Evolutionary conservation across 225 moss, liverwort and hornwort genomes (phyloP).

Genomic region (Asterella californica): DNA sequence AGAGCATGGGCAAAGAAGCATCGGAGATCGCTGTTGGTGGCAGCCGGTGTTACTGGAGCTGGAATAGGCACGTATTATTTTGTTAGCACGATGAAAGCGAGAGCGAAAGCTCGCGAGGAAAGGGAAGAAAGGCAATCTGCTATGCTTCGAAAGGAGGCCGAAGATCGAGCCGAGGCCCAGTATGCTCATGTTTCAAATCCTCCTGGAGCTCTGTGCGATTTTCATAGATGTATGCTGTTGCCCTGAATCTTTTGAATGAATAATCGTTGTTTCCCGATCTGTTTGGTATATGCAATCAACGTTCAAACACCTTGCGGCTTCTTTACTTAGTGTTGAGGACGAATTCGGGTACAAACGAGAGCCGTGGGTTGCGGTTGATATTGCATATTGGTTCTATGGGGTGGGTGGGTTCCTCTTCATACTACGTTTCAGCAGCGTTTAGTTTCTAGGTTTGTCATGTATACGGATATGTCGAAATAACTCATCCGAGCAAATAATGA

Average conservation of each 20-base stretch:
- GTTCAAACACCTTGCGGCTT: constrained; percentile 11
- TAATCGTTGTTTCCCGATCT: background rate
- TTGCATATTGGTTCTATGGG: background rate
- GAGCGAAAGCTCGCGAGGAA: constrained; percentile 53
- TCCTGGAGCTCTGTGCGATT: constrained; percentile 51
- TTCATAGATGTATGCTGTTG: constrained; percentile 55
- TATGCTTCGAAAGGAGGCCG: constrained; percentile 72
- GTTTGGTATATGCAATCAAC: constrained; percentile 9
- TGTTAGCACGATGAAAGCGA: constrained; percentile 49
- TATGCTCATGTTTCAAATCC: constrained; percentile 57
- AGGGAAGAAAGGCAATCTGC: constrained; percentile 53
- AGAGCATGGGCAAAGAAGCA: constrained; percentile 89
- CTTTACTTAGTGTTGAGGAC: background rate
- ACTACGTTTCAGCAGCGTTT: background rate
- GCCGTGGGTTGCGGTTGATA: background rate
- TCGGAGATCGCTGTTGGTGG: constrained; percentile 57
- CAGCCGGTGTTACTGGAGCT: constrained; percentile 80
- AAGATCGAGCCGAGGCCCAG: constrained; percentile 98
- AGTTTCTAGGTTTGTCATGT: background rate
- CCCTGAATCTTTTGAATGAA: constrained; percentile 40
- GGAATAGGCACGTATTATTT: constrained; percentile 62
- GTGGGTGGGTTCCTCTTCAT: background rate
- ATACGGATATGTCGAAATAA: background rate
- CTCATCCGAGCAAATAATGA: background rate
- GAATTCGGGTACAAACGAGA: background rate